phyloP scores from a whole-genome alignment of 306 rosid genomes.

The Cucumis melo region DNA sequence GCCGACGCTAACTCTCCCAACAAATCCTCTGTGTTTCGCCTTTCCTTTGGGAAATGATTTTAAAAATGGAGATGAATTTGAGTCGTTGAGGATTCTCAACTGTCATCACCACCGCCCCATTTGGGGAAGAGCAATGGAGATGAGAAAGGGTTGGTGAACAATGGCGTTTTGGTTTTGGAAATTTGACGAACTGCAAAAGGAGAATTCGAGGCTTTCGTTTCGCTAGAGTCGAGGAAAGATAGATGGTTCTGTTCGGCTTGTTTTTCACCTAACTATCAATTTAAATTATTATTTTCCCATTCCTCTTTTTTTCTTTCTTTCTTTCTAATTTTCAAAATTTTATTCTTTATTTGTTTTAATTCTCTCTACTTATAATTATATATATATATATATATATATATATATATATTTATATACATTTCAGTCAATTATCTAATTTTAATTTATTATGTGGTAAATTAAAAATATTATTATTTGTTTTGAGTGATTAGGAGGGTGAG shows the following conservation, averaged over 20 bases:
- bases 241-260: neutral
- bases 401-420: no score
- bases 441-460: no score
- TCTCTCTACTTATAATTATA: neutral
- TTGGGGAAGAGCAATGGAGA: neutral
- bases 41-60: neutral
- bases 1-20: neutral
- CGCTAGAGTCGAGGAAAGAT: neutral
- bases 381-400: no score
- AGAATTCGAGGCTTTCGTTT: neutral
- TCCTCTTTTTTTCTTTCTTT: neutral
- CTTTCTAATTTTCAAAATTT: no score
- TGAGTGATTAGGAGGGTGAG: no score
- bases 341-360: neutral
- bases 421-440: no score
- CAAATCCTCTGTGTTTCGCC: neutral
- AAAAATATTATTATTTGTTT: no score
- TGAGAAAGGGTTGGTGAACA: neutral
- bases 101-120: neutral
- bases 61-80: neutral
- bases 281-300: neutral
- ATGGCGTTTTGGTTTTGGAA: neutral
- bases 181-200: neutral
- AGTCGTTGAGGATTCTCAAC: slow-evolving; percentile 1
- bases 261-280: neutral